Base-by-base conservation (phyloP, 345 rosid genomes). In the Pistacia integerrima region DNA sequence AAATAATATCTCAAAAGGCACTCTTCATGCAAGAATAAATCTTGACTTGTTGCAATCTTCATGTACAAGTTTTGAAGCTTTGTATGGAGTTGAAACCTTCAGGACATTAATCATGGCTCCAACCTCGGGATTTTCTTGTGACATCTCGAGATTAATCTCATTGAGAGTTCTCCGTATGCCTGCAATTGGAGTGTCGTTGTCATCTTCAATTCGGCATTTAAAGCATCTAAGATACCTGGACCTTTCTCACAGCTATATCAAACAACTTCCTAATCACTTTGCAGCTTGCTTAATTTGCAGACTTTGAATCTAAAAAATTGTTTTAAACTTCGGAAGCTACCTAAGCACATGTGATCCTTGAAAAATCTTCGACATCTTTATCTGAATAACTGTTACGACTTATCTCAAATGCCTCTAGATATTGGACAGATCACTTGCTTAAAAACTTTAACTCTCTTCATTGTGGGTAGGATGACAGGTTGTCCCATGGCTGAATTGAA, bases 401-500 rank as follows among this genome's bases (percentile, higher is more conserved):
- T 74, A 64, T 10, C 20, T 5, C 36, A n/a, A 20, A 64, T 72
- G 72, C 78, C 76, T 7, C 25, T 1, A 25, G 25, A 25, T 25
- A 25, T 25, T 13, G 75, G 82, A 9, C 44, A 61, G 56, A 22
- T 78, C 33, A 59, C 69, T 25, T 33, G 46, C 35, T 22, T 81
- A 16, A 46, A 63, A 14, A 75, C 44, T 28, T 73, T 82, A 4
- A 67, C 73, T 18, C 22, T 52, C 8, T 82, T 78, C 35, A 35
- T 77, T 22, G 79, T 81, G 46, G 69, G 76, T 28, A 44, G 52
- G 55, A 41, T 20, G 1, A 51, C 0, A 49, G 77, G 74, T 33
- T 69, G 10, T 33, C 46, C 17, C 22, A 2, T 68, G 3, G 25
- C 18, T 1, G 77, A 82, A 58, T 41, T 75, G 56, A 56, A 67